These are phyloP conservation scores for Arabis hirsuta DNA, from an alignment of 345 rosid genomes.

Conservation along the genomic window DNA sequence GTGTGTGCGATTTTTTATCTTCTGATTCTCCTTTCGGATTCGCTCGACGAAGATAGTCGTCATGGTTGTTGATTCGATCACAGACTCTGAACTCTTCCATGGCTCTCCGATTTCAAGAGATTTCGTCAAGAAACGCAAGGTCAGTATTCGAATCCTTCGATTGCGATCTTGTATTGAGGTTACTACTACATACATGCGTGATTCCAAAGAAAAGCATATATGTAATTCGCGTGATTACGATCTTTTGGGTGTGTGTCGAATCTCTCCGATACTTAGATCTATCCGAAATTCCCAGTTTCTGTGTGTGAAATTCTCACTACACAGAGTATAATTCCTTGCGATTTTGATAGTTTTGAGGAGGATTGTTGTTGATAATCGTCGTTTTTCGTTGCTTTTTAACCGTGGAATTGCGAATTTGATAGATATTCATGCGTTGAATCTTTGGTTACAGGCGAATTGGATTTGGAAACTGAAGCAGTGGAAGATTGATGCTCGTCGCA, in stretches of 20 bases:
- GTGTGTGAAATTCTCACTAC: not conserved
- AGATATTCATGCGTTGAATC: not conserved
- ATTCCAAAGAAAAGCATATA: slow-evolving; percentile 7
- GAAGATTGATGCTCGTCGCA: slow-evolving; percentile 51
- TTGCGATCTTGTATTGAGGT: not conserved
- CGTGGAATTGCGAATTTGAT: too few relatives aligned
- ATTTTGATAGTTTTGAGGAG: not conserved
- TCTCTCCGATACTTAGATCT: not conserved
- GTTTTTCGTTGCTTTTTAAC: too few relatives aligned
- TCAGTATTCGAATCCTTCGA: slow-evolving; percentile 5
- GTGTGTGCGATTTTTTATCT: not conserved
- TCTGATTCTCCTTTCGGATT: not conserved
- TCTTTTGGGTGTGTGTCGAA: not conserved
- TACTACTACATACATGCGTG: slow-evolving; percentile 11
- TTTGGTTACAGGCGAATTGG: slow-evolving; percentile 45
- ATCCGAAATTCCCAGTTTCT: not conserved
- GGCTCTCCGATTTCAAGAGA: slow-evolving; percentile 39
- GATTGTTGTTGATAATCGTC: not conserved
- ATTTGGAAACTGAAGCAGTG: slow-evolving; percentile 49
- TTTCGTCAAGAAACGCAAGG: slow-evolving; percentile 46
- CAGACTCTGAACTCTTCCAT: slow-evolving; percentile 34
- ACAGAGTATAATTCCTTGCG: not conserved
- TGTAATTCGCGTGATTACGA: not conserved
- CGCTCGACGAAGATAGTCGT: slow-evolving; percentile 12
- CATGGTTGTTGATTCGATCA: slow-evolving; percentile 51